Percentiles rank a stretch among this genome's conserved stretches.
Evolutionary conservation across 768 basidiomycete genomes (phyloP).

Genomic region (Leccinum imitatum): DNA sequence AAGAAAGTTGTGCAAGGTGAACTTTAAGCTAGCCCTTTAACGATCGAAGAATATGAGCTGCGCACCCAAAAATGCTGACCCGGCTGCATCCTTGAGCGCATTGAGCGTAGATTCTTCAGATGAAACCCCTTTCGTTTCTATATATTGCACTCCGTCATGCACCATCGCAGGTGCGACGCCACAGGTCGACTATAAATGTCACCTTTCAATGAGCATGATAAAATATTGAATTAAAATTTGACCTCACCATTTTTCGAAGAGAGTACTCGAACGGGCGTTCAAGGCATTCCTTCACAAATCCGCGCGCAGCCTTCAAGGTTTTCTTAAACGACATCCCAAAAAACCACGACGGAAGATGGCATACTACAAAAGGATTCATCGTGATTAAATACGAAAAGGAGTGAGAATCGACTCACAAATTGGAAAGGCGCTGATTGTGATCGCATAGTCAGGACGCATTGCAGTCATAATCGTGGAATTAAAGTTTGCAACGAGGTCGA

Average conservation of each 20-base stretch:
- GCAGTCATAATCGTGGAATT: background rate
- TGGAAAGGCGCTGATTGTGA: background rate
- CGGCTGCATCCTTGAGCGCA: slow-evolving; percentile 1
- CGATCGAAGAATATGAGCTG: background rate
- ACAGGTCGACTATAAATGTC: background rate
- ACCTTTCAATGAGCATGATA: background rate
- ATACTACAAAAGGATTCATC: background rate
- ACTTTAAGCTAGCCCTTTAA: background rate
- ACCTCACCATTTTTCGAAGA: background rate
- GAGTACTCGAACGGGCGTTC: slow-evolving; percentile 5
- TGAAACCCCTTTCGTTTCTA: background rate
- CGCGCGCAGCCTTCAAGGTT: background rate
- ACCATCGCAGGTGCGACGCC: background rate
- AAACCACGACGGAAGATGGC: slow-evolving; percentile 8
- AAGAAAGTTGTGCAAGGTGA: background rate
- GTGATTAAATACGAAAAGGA: background rate
- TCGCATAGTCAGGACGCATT: background rate
- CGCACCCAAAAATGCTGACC: slow-evolving; percentile 7
- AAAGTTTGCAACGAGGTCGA: background rate
- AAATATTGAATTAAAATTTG: background rate
- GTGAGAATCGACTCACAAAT: background rate
- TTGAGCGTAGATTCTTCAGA: slow-evolving; percentile 1
- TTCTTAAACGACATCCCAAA: slow-evolving; percentile 6
- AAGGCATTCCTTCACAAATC: background rate
- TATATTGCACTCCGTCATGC: background rate